phyloP scores from a whole-genome alignment of 257 asterid species.

The Jasminum sambac region DNA sequence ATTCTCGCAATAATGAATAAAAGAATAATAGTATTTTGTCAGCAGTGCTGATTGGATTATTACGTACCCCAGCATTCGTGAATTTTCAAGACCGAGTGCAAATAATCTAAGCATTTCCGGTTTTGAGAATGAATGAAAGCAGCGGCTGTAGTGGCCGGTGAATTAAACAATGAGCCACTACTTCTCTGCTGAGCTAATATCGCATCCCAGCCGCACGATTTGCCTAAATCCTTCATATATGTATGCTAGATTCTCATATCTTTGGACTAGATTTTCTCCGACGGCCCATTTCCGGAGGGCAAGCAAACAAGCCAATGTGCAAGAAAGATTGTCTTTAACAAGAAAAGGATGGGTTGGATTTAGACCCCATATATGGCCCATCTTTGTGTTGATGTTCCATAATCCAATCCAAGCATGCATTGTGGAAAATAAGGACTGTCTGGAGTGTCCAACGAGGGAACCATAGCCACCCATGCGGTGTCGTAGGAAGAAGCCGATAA shows the following conservation, averaged over 20 bases:
- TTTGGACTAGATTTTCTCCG: constrained; percentile 20
- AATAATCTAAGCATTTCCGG: constrained; percentile 26
- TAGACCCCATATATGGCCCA: constrained; percentile 45
- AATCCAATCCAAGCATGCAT: constrained; percentile 42
- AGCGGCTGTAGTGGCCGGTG: constrained; percentile 51
- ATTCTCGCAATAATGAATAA: background rate
- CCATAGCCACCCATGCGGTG: constrained; percentile 40
- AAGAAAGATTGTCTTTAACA: constrained; percentile 30
- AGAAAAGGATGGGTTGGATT: constrained; percentile 21
- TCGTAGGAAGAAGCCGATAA: constrained; percentile 33
- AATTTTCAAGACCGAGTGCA: constrained; percentile 10
- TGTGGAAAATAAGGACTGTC: constrained; percentile 21
- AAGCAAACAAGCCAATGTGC: constrained; percentile 37
- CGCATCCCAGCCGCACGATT: constrained; percentile 23
- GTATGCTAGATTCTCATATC: constrained; percentile 23
- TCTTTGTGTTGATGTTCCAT: constrained; percentile 33
- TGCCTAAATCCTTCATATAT: constrained; percentile 37
- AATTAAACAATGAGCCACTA: constrained; percentile 42
- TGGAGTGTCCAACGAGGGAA: constrained; percentile 18
- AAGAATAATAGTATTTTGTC: background rate
- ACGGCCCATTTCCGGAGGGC: constrained; percentile 35
- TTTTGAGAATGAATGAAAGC: constrained; percentile 36
- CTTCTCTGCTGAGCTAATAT: constrained; percentile 20
- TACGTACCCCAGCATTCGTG: constrained; percentile 23
- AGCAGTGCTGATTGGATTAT: background rate